Conservation (phyloP, 2,329 filamentous ascomycete genomes). For the Akanthomyces dipterigenus region DNA sequence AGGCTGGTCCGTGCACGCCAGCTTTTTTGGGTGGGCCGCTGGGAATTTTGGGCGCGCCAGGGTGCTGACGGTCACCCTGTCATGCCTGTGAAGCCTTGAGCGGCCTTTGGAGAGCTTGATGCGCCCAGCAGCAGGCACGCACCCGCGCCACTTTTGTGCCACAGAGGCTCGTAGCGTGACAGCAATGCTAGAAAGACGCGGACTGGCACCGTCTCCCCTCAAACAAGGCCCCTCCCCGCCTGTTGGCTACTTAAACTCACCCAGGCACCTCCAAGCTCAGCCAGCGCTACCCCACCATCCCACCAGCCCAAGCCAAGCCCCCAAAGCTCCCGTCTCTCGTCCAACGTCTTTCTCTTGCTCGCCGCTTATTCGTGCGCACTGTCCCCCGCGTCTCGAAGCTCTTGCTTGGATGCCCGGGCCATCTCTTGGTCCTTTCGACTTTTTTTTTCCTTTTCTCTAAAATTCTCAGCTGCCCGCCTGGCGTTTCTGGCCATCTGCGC, state of each 20-base stretch:
- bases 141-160: neutral
- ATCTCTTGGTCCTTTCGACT: neutral
- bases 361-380: neutral
- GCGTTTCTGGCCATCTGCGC: neutral
- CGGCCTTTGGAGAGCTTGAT: too few species aligned
- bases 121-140: neutral
- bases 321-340: slow-evolving; percentile 1
- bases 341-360: neutral
- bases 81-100: too few species aligned
- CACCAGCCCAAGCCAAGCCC: neutral
- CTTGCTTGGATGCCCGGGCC: neutral
- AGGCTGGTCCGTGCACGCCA: slow-evolving; percentile 8
- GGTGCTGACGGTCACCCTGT: too few species aligned
- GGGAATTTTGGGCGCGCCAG: too few species aligned
- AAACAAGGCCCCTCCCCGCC: neutral
- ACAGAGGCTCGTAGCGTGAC: neutral
- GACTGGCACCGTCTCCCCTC: neutral
- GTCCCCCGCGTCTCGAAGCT: neutral
- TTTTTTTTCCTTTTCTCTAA: neutral
- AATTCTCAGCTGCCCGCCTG: neutral
- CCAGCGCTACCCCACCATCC: slow-evolving; percentile 9
- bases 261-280: neutral
- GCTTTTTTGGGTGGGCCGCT: neutral
- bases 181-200: neutral
- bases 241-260: neutral